These are phyloP conservation scores for Chaetomiaceae sp. DNA, from an alignment of 2,329 filamentous ascomycete species.

Conservation along the genomic window DNA sequence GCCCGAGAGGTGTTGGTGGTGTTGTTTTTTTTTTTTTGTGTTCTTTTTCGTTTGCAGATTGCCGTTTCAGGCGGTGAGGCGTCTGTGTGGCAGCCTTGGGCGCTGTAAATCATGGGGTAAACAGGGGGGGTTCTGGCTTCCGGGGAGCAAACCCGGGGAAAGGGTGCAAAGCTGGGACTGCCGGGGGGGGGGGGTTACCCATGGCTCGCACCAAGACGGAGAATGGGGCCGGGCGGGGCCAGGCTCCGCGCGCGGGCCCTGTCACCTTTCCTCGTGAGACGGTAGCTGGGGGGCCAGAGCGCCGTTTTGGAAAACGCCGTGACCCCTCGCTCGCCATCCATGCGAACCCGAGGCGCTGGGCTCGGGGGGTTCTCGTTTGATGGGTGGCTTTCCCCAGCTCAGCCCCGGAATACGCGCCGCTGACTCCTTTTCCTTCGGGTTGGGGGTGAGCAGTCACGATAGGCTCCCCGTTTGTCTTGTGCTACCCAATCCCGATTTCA, in stretches of 20 bases:
- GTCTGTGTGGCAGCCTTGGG: slow-evolving; percentile 5
- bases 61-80: slow-evolving; percentile 9
- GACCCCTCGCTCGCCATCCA: neutral
- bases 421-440: slow-evolving; percentile 2
- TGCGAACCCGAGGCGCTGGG: slow-evolving; percentile 7
- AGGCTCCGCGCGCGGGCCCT: slow-evolving; percentile 1
- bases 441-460: slow-evolving; percentile 1
- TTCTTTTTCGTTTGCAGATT: neutral
- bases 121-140: neutral
- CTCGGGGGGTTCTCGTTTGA: neutral
- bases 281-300: neutral
- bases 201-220: slow-evolving; percentile 10
- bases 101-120: neutral
- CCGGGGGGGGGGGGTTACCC: neutral
- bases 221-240: slow-evolving; percentile 14
- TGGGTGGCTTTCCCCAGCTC: slow-evolving; percentile 6
- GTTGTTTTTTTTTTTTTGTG: neutral
- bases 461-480: slow-evolving; percentile 2
- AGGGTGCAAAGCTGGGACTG: slow-evolving; percentile 4
- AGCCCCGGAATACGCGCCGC: slow-evolving; percentile 10
- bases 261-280: neutral
- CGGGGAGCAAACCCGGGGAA: slow-evolving; percentile 4
- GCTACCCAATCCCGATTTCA: slow-evolving; percentile 10
- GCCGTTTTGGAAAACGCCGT: slow-evolving; percentile 6
- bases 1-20: neutral